Evolutionary conservation across 768 basidiomycete species (phyloP), one percentile per base, ranked within the genome.

Genomic region (Plicaturopsis crispa): DNA sequence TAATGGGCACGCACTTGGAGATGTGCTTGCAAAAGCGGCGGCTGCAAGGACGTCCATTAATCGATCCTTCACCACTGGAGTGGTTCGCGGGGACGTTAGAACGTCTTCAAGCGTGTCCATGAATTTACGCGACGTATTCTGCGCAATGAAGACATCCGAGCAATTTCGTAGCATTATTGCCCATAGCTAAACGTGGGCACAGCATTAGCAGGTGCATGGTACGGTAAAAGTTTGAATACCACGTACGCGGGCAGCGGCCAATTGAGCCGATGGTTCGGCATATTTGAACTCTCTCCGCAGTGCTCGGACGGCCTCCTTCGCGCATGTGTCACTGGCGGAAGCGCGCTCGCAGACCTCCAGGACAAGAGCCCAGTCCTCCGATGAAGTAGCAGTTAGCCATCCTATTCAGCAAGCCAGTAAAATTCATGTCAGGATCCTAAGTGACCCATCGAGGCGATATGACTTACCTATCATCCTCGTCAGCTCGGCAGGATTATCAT

Each of bases 131-230:
- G 79, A 67, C 11, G 75, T 70, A 26, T 77, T 80, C 48, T 86
- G 80, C 10, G 70, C 57, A 24, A 87, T 72, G 50, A 92, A 90
- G 11, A 73, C 52, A 7, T 81, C 76, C 1, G 79, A 73, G 3
- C 80, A 80, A 52, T 93, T 92, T 20, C 79, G 78, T 24, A 93
- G 71, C 81, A 93, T 84, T 48, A 93, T 81, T 2, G 89, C 82
- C 91, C 90, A 93, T 5, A 96, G 54, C 84, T 88, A 45, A 16
- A 38, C n/a, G 8, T 35, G 5, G 20, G 24, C 3, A 35, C 12
- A 30, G 19, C 6, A 36, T 10, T 1, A 19, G 19, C 6, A 3
- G 10, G 17, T 38, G 13, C 24, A 5, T 20, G 21, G 24, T 23
- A 14, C 16, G 36, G 6, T 22, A 5, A 32, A 7, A 19, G 26